phyloP scores from a whole-genome alignment of 768 basidiomycete genomes.

The Suillus sp. region DNA sequence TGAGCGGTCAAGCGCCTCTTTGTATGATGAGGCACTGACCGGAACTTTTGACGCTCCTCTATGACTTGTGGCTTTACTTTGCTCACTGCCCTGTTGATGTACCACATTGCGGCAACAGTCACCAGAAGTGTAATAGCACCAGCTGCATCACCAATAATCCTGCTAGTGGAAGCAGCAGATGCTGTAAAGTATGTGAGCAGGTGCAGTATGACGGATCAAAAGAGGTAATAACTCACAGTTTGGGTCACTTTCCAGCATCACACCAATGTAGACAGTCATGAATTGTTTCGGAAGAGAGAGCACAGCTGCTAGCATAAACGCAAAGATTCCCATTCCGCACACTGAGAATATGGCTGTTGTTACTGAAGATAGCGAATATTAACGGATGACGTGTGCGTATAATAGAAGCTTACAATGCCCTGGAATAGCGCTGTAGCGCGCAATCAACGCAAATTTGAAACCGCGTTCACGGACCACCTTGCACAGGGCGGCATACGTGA shows the following conservation, averaged over 20 bases:
- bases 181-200: slow-evolving; percentile 8
- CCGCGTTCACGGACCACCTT: slow-evolving; percentile 79
- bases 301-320: slow-evolving; percentile 67
- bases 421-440: slow-evolving; percentile 74
- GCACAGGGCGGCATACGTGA: slow-evolving; percentile 55
- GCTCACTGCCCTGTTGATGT: slow-evolving; percentile 70
- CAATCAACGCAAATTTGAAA: slow-evolving; percentile 71
- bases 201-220: background rate
- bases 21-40: slow-evolving; percentile 37
- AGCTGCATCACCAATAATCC: slow-evolving; percentile 65
- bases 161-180: slow-evolving; percentile 45
- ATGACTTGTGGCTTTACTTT: slow-evolving; percentile 59
- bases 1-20: background rate
- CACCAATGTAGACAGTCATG: slow-evolving; percentile 73
- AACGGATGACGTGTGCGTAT: background rate
- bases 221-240: slow-evolving; percentile 17
- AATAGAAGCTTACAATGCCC: slow-evolving; percentile 62
- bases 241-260: slow-evolving; percentile 54
- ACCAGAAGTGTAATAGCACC: slow-evolving; percentile 64
- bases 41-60: slow-evolving; percentile 61
- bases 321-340: slow-evolving; percentile 77
- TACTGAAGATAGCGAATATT: slow-evolving; percentile 42
- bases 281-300: slow-evolving; percentile 84
- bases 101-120: slow-evolving; percentile 75
- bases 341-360: slow-evolving; percentile 82